These are phyloP conservation scores for Verticillium klebahnii DNA, from an alignment of 2,329 filamentous ascomycete genomes.

Conservation along the genomic window DNA sequence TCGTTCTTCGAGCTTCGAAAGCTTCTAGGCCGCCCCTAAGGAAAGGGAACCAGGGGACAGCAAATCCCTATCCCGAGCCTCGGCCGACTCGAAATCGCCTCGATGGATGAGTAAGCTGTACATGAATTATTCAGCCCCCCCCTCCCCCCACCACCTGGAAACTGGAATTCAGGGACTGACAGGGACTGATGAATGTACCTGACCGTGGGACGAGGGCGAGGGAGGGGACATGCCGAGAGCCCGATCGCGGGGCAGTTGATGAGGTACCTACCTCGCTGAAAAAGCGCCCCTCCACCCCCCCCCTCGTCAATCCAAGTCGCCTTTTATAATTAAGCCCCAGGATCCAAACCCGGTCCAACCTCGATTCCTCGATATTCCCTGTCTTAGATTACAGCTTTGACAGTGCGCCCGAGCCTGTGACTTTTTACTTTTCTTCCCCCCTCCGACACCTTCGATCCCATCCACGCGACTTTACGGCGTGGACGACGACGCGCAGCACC, in stretches of 20 bases:
- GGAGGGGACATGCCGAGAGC: background rate
- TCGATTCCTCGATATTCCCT: background rate
- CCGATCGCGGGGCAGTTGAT: background rate
- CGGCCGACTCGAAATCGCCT: background rate
- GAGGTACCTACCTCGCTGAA: background rate
- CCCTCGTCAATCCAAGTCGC: background rate
- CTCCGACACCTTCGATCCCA: background rate
- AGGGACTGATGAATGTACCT: background rate
- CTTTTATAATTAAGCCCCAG: background rate
- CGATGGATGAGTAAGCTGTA: background rate
- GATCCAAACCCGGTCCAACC: background rate
- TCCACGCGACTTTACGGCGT: background rate
- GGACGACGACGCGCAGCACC: conserved; percentile 29
- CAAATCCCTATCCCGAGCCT: background rate
- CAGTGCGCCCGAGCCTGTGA: background rate
- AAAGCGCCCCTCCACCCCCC: background rate
- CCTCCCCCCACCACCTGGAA: background rate
- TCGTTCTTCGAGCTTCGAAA: background rate
- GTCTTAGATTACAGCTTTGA: background rate
- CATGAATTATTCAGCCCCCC: background rate
- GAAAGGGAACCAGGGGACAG: background rate
- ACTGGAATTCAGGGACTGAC: background rate
- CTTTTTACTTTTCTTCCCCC: no score
- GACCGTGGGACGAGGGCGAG: no score
- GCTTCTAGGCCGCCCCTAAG: background rate